Evolutionary conservation across 106 monocot species (phyloP).

Genomic region (Gastrodia elata): DNA sequence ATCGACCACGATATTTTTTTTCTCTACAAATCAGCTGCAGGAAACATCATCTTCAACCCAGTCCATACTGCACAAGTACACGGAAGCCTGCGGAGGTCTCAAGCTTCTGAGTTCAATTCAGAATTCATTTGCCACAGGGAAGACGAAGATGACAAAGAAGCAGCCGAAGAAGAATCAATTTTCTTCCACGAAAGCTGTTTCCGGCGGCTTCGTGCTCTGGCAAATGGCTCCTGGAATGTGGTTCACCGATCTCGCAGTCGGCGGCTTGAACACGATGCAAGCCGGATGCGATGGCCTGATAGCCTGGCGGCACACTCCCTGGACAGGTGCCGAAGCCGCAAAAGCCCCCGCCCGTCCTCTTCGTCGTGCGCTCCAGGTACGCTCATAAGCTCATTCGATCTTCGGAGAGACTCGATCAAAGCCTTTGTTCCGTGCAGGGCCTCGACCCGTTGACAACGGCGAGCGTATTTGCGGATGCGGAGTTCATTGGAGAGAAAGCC

Average conservation of each 20-base stretch:
- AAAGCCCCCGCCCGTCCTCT: conserved; percentile 57
- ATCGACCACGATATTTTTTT: neutral
- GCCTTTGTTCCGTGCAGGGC: conserved; percentile 22
- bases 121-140: conserved; percentile 52
- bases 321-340: conserved; percentile 50
- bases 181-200: conserved; percentile 16
- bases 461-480: conserved; percentile 40
- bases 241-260: conserved; percentile 59
- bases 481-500: conserved; percentile 52
- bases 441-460: conserved; percentile 60
- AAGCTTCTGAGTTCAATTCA: conserved; percentile 45
- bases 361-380: conserved; percentile 56
- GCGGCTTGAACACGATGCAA: conserved; percentile 45
- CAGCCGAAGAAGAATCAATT: conserved; percentile 34
- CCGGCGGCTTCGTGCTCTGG: conserved; percentile 61
- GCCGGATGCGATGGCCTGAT: conserved; percentile 58
- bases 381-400: neutral
- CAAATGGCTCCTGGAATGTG: conserved; percentile 67
- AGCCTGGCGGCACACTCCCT: conserved; percentile 57
- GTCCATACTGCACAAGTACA: conserved; percentile 65
- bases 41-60: conserved; percentile 60
- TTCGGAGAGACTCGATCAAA: neutral
- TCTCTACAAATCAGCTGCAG: neutral
- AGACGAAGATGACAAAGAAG: conserved; percentile 40
- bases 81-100: conserved; percentile 38